Percentiles rank a stretch among this genome's conserved stretches.
Conservation (phyloP, 495 filamentous ascomycete genomes). For the Bombardia bombarda region DNA sequence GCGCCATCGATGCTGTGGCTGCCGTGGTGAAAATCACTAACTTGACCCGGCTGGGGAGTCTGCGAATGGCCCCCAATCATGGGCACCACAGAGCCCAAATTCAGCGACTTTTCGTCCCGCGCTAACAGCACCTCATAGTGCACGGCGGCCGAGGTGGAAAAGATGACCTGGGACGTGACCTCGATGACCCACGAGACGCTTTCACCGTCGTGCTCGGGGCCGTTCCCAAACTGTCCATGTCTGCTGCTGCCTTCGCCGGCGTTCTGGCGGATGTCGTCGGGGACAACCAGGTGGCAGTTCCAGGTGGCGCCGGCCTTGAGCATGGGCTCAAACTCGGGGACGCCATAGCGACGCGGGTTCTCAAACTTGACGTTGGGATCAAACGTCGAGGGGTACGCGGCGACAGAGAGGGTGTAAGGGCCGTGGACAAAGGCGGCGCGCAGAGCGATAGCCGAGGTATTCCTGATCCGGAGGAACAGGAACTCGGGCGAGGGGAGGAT, state of each 20-base stretch:
- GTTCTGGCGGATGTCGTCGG: conserved; percentile 52
- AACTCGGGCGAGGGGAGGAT: conserved; percentile 73
- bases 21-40: conserved; percentile 69
- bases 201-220: conserved; percentile 29
- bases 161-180: conserved; percentile 84
- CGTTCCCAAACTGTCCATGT: conserved; percentile 28
- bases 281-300: conserved; percentile 68
- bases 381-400: conserved; percentile 73
- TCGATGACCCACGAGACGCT: conserved; percentile 85
- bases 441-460: conserved; percentile 81
- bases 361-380: conserved; percentile 68
- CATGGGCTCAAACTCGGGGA: conserved; percentile 88
- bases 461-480: conserved; percentile 80
- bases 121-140: conserved; percentile 81
- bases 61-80: conserved; percentile 35
- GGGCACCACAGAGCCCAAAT: conserved; percentile 50
- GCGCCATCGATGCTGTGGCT: conserved; percentile 38
- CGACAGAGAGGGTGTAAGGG: conserved; percentile 81
- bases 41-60: conserved; percentile 50
- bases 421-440: conserved; percentile 94
- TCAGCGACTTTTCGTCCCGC: conserved; percentile 75
- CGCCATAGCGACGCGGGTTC: conserved; percentile 50
- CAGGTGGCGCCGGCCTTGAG: conserved; percentile 88
- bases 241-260: conserved; percentile 23
- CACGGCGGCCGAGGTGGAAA: conserved; percentile 81